Conservation (phyloP, 495 filamentous ascomycete species). For the Lasiosphaeris hirsuta region DNA sequence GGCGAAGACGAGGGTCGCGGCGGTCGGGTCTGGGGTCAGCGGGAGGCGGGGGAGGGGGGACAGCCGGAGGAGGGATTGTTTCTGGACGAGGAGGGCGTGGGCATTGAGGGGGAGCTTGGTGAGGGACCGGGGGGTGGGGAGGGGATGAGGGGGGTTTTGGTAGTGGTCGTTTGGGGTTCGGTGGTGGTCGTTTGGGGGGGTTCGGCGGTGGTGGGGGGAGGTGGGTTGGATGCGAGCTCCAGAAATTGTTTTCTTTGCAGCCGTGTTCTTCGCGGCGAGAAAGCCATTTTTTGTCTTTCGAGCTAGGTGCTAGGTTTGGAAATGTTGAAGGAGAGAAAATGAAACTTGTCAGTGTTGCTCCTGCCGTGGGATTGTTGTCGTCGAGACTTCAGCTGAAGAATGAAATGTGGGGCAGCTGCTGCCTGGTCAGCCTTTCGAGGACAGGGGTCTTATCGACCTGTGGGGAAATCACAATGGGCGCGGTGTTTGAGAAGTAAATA, state of each 20-base stretch:
- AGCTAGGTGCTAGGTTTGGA: too few species aligned
- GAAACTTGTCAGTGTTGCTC: too few species aligned
- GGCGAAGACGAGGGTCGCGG: constrained; percentile 47
- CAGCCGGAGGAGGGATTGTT: constrained; percentile 15
- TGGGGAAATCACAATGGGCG: too few species aligned
- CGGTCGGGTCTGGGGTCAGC: neutral
- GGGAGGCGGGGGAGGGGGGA: neutral
- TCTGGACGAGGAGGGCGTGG: constrained; percentile 19
- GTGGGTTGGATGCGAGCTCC: neutral
- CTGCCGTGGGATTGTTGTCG: too few species aligned
- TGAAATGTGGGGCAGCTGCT: too few species aligned
- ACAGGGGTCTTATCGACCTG: too few species aligned
- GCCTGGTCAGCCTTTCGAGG: too few species aligned
- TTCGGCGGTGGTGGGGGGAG: neutral
- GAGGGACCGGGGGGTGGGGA: neutral
- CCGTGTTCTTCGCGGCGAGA: constrained; percentile 6
- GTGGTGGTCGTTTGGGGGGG: neutral
- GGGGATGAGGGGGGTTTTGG: neutral
- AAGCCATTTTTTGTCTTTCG: neutral
- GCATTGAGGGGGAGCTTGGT: constrained; percentile 6
- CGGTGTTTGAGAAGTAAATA: too few species aligned
- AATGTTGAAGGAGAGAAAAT: too few species aligned
- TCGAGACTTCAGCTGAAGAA: too few species aligned
- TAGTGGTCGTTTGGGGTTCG: neutral
- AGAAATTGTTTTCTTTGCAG: neutral